These are phyloP conservation scores for Myochromella boudieri DNA, from an alignment of 768 basidiomycete genomes.

Conservation along the genomic window DNA sequence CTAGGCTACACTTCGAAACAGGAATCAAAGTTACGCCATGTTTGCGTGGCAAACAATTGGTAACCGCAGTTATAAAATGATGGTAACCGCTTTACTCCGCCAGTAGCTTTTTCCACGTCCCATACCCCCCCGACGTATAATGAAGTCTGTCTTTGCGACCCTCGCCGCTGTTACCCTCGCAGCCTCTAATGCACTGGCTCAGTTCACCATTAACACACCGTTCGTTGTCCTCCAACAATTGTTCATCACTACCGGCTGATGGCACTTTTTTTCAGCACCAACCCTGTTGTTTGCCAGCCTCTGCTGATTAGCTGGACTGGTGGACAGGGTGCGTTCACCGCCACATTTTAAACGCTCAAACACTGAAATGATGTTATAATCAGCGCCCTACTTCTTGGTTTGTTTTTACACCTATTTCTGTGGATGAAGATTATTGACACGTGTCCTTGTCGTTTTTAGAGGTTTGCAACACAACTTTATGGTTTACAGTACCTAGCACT, in stretches of 20 bases:
- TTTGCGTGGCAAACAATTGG: slow-evolving; percentile 25
- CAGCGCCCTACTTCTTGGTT: slow-evolving; percentile 69
- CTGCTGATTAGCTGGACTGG: slow-evolving; percentile 52
- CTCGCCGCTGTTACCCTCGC: slow-evolving; percentile 40
- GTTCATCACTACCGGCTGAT: too few relatives aligned
- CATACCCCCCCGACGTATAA: slow-evolving; percentile 28
- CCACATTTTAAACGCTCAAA: slow-evolving; percentile 9
- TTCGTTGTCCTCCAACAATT: too few relatives aligned
- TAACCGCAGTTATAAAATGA: slow-evolving; percentile 18
- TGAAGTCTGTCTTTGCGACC: slow-evolving; percentile 47
- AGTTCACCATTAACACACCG: slow-evolving; percentile 68
- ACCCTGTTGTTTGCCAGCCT: slow-evolving; percentile 58
- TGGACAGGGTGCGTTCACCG: slow-evolving; percentile 47
- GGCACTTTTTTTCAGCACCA: slow-evolving; percentile 36
- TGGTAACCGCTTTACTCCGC: slow-evolving; percentile 20
- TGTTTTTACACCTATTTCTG: slow-evolving; percentile 23
- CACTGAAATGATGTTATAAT: slow-evolving; percentile 4
- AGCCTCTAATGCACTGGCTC: slow-evolving; percentile 40
- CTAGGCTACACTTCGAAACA: too few relatives aligned
- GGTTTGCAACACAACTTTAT: slow-evolving; percentile 25
- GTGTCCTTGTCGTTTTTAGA: slow-evolving; percentile 29
- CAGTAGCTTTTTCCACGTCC: slow-evolving; percentile 28
- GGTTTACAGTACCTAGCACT: neutral
- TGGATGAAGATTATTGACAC: slow-evolving; percentile 1
- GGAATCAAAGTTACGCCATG: slow-evolving; percentile 16